Base-by-base conservation (phyloP, 768 basidiomycete genomes). In the Tylopilus cervinicoccineus region DNA sequence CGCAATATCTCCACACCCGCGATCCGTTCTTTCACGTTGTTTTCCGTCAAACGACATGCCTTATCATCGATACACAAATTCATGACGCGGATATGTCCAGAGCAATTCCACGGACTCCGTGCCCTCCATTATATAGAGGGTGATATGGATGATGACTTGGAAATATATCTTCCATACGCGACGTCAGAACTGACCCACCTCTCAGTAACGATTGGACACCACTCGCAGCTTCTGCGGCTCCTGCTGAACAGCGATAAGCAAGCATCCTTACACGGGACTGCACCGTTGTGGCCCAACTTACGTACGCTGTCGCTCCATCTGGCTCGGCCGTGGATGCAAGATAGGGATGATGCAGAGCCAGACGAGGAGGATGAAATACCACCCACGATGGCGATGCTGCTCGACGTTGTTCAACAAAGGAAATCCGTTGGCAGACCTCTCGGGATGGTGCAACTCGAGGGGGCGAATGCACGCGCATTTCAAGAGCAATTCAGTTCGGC, bases 171-270 rank as follows among this genome's bases (percentile, higher is more conserved):
- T 33, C 60, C 67, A 0, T 47, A 55, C 37, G 59, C 59, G 33
- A 62, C 72, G 16, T 66, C 71, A 44, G 62, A 62, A 24, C 59
- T 72, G 39, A 67, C 50, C 8, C 59, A 71, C 43, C 61, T 72
- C 20, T 65, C 67, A 13, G 53, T 68, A 22, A 66, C 67, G 43
- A 65, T 66, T 43, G 61, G 60, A 12, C 56, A 57, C 27, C 66
- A 67, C 50, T 58, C 61, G 40, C 64, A 66, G 45, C 58, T 68
- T 6, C 46, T 66, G 48, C 62, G 67, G 22, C 65, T 66, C 45
- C 43, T 66, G 26, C 54, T 68, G 19, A 66, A 66, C 38, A 68
- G 66, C 43, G 65, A 66, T 33, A 66, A 68, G 38, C 65, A 66
- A 46, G 64, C 65, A 12, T 62, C 63, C 24, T 48, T 66, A 47